Evolutionary conservation across 352 stramenopile species (phyloP), one percentile per base, ranked within the genome.

Genomic region (Globisporangium solare): DNA sequence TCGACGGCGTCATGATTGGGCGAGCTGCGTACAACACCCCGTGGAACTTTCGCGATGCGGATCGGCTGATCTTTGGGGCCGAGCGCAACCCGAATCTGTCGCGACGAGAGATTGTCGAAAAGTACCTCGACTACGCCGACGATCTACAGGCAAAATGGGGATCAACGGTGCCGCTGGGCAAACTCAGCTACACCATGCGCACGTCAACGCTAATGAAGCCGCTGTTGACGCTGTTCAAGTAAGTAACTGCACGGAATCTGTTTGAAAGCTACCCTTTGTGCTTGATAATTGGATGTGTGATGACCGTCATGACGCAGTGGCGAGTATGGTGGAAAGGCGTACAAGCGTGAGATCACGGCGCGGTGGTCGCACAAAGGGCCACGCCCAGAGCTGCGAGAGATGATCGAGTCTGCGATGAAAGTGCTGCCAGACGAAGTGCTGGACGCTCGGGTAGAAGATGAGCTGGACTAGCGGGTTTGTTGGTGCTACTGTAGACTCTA

Each of bases 1-100:
- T 97, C 7, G 76, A 95, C 54, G 88, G 89, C 14, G 80, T 97
- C 24, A 97, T 97, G 90, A 91, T 97, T 42, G 90, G 90, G 8
- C 75, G 90, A 15, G 88, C 76, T 6, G 88, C 90, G 48, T 97
- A 96, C 70, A 86, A 95, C 51, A 88, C 73, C 50, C 89, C 86
- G 21, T 97, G 86, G 79, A 87, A 94, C 50, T 90, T 97, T 27
- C 77, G 79, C 17, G 75, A 95, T 45, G 88, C 86, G 32, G 90
- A 97, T 56, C 68, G 81, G 0, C 42, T 93, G 32, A 89, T 96
- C 32, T 96, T 94, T 60, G 76, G 78, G 39, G 74, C 76, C 14
- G 62, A 74, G 24, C 54, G 48, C 13, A 92, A 95, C 53, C 86
- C 79, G 11, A 92, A 91, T 52, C 46, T 97, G 47, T 95, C 86